Evolutionary conservation across 2,329 filamentous ascomycete species (phyloP).

Genomic region (Phoma herbarum): DNA sequence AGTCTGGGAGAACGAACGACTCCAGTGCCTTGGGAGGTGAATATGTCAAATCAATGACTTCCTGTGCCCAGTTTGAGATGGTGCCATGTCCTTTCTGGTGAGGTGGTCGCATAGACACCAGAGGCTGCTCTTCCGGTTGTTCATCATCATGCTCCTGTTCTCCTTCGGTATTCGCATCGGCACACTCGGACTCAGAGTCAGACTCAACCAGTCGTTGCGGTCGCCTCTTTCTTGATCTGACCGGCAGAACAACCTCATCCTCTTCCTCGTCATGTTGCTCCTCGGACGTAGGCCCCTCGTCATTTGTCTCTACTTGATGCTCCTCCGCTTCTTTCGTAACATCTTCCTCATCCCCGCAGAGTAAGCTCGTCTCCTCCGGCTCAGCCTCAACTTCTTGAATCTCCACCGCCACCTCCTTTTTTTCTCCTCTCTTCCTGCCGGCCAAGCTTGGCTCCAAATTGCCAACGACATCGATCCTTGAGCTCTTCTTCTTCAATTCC

Average conservation of each 20-base stretch:
- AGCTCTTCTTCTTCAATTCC: constrained; percentile 22
- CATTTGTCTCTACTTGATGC: constrained; percentile 11
- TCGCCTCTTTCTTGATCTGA: constrained; percentile 28
- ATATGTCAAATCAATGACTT: constrained; percentile 45
- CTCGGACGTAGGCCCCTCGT: constrained; percentile 11
- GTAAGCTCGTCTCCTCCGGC: constrained; percentile 41
- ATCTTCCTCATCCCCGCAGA: constrained; percentile 41
- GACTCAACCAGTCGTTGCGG: constrained; percentile 27
- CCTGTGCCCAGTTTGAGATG: constrained; percentile 44
- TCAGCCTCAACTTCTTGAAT: constrained; percentile 23
- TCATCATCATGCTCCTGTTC: constrained; percentile 14
- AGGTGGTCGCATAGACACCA: constrained; percentile 35
- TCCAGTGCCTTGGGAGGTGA: constrained; percentile 36
- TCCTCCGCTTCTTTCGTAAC: constrained; percentile 18
- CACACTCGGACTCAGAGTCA: constrained; percentile 38
- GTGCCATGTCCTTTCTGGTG: constrained; percentile 38
- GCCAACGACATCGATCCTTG: constrained; percentile 27
- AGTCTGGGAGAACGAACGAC: constrained; percentile 32
- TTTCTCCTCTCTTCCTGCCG: constrained; percentile 4
- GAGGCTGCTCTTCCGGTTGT: constrained; percentile 14
- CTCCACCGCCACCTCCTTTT: constrained; percentile 18
- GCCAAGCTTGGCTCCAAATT: constrained; percentile 21
- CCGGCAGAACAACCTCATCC: constrained; percentile 40
- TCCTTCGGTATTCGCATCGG: constrained; percentile 12
- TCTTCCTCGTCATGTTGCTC: constrained; percentile 35